Percentiles rank a stretch among this genome's conserved stretches.
Evolutionary conservation across 441 rosid species (phyloP).

Genomic region (Manihot esculenta): DNA sequence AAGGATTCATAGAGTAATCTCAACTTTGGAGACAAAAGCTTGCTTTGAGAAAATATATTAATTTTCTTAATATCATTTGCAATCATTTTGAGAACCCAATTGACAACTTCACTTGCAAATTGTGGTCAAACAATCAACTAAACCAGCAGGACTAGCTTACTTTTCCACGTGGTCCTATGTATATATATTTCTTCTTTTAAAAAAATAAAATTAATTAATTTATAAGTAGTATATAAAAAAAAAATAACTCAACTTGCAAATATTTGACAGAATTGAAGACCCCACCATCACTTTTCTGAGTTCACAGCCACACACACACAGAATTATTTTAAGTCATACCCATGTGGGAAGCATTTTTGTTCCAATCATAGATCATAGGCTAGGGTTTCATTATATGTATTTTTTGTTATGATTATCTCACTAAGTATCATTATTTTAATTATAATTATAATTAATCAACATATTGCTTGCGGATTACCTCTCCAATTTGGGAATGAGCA

Average conservation of each 20-base stretch:
- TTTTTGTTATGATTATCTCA: no score
- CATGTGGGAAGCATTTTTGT: slow-evolving; percentile 49
- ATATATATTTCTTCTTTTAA: neutral
- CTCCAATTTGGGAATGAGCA: neutral
- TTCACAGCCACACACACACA: neutral
- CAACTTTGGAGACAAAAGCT: slow-evolving; percentile 17
- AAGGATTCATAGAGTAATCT: slow-evolving; percentile 15
- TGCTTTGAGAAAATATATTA: neutral
- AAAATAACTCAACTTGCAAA: slow-evolving; percentile 29
- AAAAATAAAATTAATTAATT: neutral
- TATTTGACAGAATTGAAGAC: slow-evolving; percentile 5
- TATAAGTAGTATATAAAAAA: neutral
- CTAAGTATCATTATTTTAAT: no score
- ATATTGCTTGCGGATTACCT: neutral
- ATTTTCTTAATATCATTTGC: neutral
- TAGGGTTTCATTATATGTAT: slow-evolving; percentile 15
- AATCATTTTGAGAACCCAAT: slow-evolving; percentile 9
- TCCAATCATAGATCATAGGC: slow-evolving; percentile 27
- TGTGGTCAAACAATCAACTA: slow-evolving; percentile 17
- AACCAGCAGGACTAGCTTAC: neutral
- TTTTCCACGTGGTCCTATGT: slow-evolving; percentile 16
- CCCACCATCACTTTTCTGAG: slow-evolving; percentile 34
- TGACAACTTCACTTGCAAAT: slow-evolving; percentile 15
- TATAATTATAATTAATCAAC: neutral
- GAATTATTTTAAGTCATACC: slow-evolving; percentile 30